Evolutionary conservation across 2,329 filamentous ascomycete genomes (phyloP).

Genomic region (Acarospora socialis): DNA sequence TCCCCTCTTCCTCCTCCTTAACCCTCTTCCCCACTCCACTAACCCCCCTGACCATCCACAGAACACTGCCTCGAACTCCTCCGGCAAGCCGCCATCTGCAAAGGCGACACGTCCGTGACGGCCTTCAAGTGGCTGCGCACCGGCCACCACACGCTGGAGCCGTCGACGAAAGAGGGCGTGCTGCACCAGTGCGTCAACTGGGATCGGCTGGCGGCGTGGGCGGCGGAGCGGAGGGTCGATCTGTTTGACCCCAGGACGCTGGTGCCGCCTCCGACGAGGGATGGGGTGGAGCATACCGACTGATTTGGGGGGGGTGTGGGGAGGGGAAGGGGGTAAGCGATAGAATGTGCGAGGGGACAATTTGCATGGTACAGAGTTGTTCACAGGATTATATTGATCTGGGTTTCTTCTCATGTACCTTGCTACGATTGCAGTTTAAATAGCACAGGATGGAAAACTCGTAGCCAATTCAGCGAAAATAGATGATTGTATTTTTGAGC

Average conservation of each 20-base stretch:
- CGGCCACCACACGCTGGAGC: constrained; percentile 4
- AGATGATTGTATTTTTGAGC: no score
- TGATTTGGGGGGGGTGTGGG: no score
- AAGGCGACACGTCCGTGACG: constrained; percentile 5
- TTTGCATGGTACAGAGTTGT: no score
- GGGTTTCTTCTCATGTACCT: no score
- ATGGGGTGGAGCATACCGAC: no score
- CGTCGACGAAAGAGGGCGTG: constrained; percentile 8
- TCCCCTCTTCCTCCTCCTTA: not conserved
- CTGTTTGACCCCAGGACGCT: constrained; percentile 1
- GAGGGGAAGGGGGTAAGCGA: no score
- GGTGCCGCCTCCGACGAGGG: not conserved
- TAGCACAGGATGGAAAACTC: no score
- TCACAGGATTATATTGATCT: no score
- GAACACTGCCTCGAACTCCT: constrained; percentile 13
- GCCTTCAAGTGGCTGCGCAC: constrained; percentile 6
- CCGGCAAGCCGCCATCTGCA: constrained; percentile 9
- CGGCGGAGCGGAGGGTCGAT: constrained; percentile 2
- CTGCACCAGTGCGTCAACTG: constrained; percentile 7
- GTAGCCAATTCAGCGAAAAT: no score
- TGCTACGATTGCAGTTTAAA: no score
- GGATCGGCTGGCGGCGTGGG: constrained; percentile 1
- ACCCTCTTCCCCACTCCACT: not conserved
- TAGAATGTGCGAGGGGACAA: no score
- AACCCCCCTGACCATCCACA: not conserved